Conservation (phyloP, 441 rosid genomes). For the Mallotus repandus region DNA sequence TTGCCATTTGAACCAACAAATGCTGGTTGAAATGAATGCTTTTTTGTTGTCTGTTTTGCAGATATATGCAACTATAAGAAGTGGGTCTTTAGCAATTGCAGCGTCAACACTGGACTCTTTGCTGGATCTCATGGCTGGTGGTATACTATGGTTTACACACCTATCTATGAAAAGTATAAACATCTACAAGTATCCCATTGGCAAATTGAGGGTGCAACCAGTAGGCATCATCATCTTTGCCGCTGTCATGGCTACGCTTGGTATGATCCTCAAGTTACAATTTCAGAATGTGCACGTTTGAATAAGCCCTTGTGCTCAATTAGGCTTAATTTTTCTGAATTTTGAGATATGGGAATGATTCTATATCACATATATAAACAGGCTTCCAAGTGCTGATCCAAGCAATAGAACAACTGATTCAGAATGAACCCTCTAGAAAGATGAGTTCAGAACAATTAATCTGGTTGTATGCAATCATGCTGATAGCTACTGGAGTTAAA, state of each 20-base stretch:
- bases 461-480: constrained; percentile 76
- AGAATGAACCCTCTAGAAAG: constrained; percentile 41
- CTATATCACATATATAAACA: constrained; percentile 16
- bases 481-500: constrained; percentile 65
- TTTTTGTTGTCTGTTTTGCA: constrained; percentile 22
- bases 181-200: constrained; percentile 84
- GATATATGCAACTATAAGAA: constrained; percentile 76
- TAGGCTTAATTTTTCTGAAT: background rate
- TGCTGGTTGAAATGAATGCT: too few relatives aligned
- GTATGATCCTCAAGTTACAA: constrained; percentile 32
- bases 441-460: constrained; percentile 45
- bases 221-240: constrained; percentile 89
- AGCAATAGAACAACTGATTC: constrained; percentile 59
- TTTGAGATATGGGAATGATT: background rate
- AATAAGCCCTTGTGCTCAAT: background rate
- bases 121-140: constrained; percentile 92
- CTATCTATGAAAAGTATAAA: constrained; percentile 78
- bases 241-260: constrained; percentile 92
- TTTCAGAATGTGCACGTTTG: background rate
- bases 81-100: constrained; percentile 90
- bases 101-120: constrained; percentile 92
- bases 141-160: constrained; percentile 89
- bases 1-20: too few relatives aligned
- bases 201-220: constrained; percentile 88
- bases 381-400: constrained; percentile 74